Evolutionary conservation across 169 alveolate genomes (phyloP), one percentile per base, ranked within the genome.

Genomic region (Theileria equi): DNA sequence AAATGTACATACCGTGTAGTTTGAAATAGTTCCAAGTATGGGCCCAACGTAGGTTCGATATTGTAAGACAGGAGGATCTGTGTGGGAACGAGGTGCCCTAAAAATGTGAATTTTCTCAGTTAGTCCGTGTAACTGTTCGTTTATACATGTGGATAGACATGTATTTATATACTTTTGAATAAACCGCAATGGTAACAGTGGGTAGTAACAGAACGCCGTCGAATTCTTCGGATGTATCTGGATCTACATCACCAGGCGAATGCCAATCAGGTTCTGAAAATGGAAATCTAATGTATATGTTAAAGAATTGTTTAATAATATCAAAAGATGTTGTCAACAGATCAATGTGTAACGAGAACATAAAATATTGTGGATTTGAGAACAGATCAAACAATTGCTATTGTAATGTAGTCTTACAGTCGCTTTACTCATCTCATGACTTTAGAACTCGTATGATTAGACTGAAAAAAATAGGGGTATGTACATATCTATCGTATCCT

Each of bases 331-430:
- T 44, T 1, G 31, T 17, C 13, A 35, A 28, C 8, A 32, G 28
- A 29, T 16, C 45, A 2, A 16, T 8, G 11, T 28, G 50, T 29
- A 50, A 44, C n/a, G 26, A 44, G 0, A 59, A 44, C 19, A 23
- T 61, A 19, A 32, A 36, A 26, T 64, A 50, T n/a, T 6, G 57
- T 29, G 84, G 84, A 34, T 55, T 74, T 26, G 79, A 62, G 17
- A 74, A 74, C 49, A 34, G 21, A 7, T 64, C 19, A 26, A 74
- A 74, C 71, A 74, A 74, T 58, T 64, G 84, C 59, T 74, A 74
- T 29, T 74, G 73, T 50, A 74, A 74, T 19, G 84, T 69, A 16
- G 79, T 74, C 5, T n/a, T 74, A 16, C 84, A 74, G 35, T 57
- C 80, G 29, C 53, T 74, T 4, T 74, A 34, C 49, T 45, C 80